Evolutionary conservation across 139 green algal genomes (phyloP), one percentile per base, ranked within the genome.

Genomic region (Tetratostichococcus sp.): DNA sequence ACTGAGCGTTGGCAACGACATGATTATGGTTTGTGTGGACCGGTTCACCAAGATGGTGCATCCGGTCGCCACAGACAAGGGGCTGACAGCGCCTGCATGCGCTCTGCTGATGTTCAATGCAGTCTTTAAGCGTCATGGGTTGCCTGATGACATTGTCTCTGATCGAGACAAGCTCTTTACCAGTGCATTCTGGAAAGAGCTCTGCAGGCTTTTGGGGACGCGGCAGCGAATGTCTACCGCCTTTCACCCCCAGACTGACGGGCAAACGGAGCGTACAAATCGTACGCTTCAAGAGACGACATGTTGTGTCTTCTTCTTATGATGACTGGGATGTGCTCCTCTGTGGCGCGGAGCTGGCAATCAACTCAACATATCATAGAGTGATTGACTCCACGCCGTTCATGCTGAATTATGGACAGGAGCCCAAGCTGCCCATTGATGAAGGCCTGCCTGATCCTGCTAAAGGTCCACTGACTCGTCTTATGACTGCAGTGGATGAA

Each of bases 191-290:
- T 85, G 73, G 75, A n/a, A 71, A 35, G 25, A 50, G 30, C 14
- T 88, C 0, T 84, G 70, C 30, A 39, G 77, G 8, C 5, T 70
- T 17, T 11, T 85, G 0, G 35, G 65, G n/a, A 80, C 73, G 1
- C 74, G 80, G 25, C 42, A 76, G 32, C 69, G 28, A 0, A 70
- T 85, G 32, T 85, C 75, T 30, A 84, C 75, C 26, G 74, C 81
- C 11, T 87, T 75, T 34, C 86, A 91, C 70, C 86, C 89, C 4
- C 77, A 91, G 35, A 88, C 79, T 26, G 84, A 93, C 74, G 88
- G 89, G 0, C 84, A 93, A 70, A 91, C 85, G 11, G 90, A 93
- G 50, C 81, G 85, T 28, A 78, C 77, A 0, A 89, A 91, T 50
- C 79, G 85, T 0, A 43, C 80, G 0, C 28, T 92, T 4, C 71